Conservation (phyloP, 148 eudicot genomes). For the Agrostemma githago region DNA sequence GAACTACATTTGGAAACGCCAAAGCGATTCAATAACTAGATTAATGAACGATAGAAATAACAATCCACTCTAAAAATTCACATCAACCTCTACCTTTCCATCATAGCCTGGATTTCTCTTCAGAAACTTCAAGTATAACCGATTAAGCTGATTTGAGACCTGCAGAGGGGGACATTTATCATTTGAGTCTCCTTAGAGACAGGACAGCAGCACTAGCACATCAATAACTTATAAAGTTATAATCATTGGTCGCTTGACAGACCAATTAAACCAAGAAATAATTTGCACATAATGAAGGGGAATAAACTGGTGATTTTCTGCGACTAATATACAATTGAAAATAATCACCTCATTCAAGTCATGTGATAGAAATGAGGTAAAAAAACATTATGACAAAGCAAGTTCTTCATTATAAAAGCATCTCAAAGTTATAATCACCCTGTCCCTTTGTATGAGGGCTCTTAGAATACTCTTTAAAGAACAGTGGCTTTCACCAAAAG, state of each 20-base stretch:
- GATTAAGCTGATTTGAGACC: slow-evolving; percentile 91
- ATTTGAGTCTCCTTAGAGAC: slow-evolving; percentile 5
- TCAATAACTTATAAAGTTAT: slow-evolving; percentile 4
- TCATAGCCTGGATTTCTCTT: slow-evolving; percentile 96
- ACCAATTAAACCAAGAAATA: neutral
- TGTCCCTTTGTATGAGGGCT: neutral
- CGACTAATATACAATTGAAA: neutral
- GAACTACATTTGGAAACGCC: slow-evolving; percentile 11
- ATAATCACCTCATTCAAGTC: neutral
- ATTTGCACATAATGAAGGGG: neutral
- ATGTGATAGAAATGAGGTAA: neutral
- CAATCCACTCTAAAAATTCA: neutral
- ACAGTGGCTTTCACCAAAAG: neutral
- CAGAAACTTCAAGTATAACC: slow-evolving; percentile 72
- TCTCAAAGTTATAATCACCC: neutral
- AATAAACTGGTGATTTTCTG: neutral
- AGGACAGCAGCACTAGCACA: neutral
- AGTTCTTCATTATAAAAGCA: neutral
- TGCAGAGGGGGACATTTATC: slow-evolving; percentile 24
- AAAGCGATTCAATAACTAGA: neutral
- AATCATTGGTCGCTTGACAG: neutral
- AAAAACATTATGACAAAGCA: neutral
- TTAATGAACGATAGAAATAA: neutral
- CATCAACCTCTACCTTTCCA: slow-evolving; percentile 68
- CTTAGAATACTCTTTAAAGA: neutral